A percentile compares a stretch with the other conserved stretches of the same genome.
These are phyloP conservation scores for Pneumocystis canis DNA, from an alignment of 1,139 yeast species.

Conservation along the genomic window DNA sequence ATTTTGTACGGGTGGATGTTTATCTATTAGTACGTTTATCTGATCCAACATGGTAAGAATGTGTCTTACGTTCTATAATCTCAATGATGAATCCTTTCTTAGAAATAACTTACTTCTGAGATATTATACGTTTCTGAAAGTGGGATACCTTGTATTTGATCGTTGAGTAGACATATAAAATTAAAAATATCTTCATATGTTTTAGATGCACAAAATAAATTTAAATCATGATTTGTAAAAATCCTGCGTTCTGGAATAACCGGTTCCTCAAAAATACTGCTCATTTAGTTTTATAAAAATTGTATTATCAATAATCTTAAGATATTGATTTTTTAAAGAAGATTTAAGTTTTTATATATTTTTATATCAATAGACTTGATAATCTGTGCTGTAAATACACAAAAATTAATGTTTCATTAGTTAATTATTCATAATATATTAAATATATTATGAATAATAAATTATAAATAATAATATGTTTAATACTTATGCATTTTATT, in stretches of 20 bases:
- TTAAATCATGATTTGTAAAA: conserved; percentile 36
- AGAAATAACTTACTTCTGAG: neutral
- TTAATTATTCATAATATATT: no score
- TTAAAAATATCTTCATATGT: conserved; percentile 18
- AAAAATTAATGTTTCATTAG: no score
- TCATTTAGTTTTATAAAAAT: neutral
- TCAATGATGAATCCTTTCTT: neutral
- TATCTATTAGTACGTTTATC: conserved; percentile 33
- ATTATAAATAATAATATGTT: no score
- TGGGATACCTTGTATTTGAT: neutral
- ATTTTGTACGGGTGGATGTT: conserved; percentile 59
- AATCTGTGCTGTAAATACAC: no score
- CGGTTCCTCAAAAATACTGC: neutral
- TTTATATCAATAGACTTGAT: no score
- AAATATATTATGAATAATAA: no score
- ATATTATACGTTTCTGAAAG: neutral
- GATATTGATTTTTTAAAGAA: no score
- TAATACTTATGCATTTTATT: no score
- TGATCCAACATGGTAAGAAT: conserved; percentile 28
- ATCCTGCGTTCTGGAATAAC: neutral
- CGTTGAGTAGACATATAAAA: neutral
- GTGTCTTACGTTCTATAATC: neutral
- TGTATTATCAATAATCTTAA: neutral
- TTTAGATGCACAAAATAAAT: conserved; percentile 36
- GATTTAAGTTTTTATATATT: no score